Evolutionary conservation across 2,329 filamentous ascomycete species (phyloP).

Genomic region (Colletotrichum theobromicola): DNA sequence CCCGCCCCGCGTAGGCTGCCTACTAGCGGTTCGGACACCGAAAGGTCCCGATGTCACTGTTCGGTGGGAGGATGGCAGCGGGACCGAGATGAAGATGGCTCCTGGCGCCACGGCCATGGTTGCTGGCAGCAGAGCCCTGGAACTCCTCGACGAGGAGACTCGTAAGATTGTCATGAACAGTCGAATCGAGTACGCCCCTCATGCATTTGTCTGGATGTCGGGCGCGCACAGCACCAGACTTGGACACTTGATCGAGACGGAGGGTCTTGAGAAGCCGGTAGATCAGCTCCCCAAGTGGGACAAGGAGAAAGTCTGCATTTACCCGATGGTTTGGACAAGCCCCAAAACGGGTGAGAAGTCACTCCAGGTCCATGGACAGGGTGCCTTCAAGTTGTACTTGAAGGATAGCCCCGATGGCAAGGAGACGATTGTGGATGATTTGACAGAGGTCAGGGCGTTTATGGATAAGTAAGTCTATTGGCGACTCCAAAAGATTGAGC

Average conservation of each 20-base stretch:
- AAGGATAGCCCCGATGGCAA: neutral
- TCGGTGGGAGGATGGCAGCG: constrained; percentile 36
- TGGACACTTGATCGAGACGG: constrained; percentile 31
- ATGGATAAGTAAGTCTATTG: neutral
- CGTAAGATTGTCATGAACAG: constrained; percentile 43
- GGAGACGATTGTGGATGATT: neutral
- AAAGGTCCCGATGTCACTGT: neutral
- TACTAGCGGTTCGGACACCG: neutral
- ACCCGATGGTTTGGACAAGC: neutral
- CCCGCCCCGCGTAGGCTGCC: neutral
- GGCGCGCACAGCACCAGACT: constrained; percentile 43
- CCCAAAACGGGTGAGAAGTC: neutral
- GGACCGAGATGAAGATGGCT: constrained; percentile 43
- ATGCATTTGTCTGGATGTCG: constrained; percentile 49
- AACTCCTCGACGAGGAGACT: constrained; percentile 44
- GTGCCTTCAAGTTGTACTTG: neutral
- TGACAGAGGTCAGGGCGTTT: neutral
- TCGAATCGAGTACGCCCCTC: constrained; percentile 51
- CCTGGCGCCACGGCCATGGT: constrained; percentile 50
- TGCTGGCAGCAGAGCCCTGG: constrained; percentile 45
- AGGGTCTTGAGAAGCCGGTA: neutral
- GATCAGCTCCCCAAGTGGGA: neutral
- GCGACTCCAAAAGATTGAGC: rapidly evolving
- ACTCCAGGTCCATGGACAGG: neutral
- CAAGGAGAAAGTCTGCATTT: neutral